Base-by-base conservation (phyloP, 805 yeast species). In the Wickerhamomyces ciferrii region DNA sequence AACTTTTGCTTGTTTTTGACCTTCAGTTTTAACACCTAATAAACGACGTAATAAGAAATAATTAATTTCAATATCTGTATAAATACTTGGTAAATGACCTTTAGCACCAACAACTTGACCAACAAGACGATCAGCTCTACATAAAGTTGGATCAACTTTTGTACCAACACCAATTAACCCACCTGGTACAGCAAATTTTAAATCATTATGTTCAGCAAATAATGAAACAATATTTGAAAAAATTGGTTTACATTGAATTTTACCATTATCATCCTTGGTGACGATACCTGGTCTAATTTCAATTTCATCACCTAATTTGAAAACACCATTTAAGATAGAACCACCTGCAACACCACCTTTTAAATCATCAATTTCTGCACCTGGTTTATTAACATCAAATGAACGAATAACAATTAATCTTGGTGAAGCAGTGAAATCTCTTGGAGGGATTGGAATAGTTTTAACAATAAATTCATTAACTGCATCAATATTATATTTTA, bases 291-390 rank as follows among this genome's bases (percentile, higher is more conserved):
- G 99, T 70, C 99, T 81, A 65, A 94, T 91, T 75, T 94, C 99
- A 63, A 94, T 92, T 75, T 94, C 98, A 66, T 94, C 99, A 52
- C 97, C 98, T 53, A 94, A 77, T 67, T 87, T 85, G 76, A 94
- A 88, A 42, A 94, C 99, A 79, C 99, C 99, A 50, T 83, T 89
- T 65, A 94, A 78, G 60, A 94, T 92, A 45, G 97, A 89, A 58
- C 99, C 99, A 76, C 99, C 99, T 41, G 99, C 99, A 66, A 94
- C 98, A 83, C 99, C 99, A 63, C 99, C 99, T 74, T 91, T 91
- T 67, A 94, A 79, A 60, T 92, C 98, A 56, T 86, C 91, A 56
- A 95, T 88, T 71, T 91, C 97, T 39, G 97, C 83, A 74, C 99
- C 99, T 50, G 99, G 99, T 72, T 89, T 91, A 75, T 94, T 94